These are phyloP conservation scores for Trichoderma asperellum DNA, from an alignment of 2,329 filamentous ascomycete genomes.

Conservation along the genomic window DNA sequence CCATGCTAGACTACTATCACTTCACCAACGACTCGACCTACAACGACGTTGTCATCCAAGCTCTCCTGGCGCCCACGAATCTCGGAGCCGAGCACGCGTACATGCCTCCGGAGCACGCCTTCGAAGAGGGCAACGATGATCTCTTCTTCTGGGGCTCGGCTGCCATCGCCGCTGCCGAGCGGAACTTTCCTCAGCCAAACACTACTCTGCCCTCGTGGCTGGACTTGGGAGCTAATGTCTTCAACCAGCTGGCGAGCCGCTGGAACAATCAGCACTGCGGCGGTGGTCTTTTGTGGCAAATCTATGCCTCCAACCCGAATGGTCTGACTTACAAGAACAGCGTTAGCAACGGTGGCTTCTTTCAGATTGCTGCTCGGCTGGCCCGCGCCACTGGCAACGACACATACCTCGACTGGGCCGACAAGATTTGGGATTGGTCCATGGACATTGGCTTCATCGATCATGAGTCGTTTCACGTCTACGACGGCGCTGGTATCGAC, in stretches of 20 bases:
- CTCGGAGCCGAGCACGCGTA: conserved; percentile 62
- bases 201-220: conserved; percentile 63
- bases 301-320: conserved; percentile 71
- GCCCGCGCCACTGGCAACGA: conserved; percentile 70
- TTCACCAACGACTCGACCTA: conserved; percentile 66
- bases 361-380: conserved; percentile 77
- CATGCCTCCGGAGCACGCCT: conserved; percentile 59
- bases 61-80: conserved; percentile 59
- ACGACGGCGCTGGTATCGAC: conserved; percentile 62
- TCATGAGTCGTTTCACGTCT: conserved; percentile 55
- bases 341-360: conserved; percentile 80
- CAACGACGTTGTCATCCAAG: conserved; percentile 62
- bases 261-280: conserved; percentile 71
- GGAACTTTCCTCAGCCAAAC: conserved; percentile 67
- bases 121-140: conserved; percentile 74
- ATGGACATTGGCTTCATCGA: conserved; percentile 61
- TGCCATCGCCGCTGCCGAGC: conserved; percentile 69
- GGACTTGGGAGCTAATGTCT: conserved; percentile 69
- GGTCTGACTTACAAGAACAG: conserved; percentile 85
- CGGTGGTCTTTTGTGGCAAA: conserved; percentile 81
- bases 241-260: conserved; percentile 68
- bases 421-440: conserved; percentile 69
- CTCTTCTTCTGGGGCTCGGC: conserved; percentile 75
- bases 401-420: conserved; percentile 69
- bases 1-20: conserved; percentile 71